Evolutionary conservation across 208 protist species (phyloP).

Genomic region (Polymyxa betae): DNA sequence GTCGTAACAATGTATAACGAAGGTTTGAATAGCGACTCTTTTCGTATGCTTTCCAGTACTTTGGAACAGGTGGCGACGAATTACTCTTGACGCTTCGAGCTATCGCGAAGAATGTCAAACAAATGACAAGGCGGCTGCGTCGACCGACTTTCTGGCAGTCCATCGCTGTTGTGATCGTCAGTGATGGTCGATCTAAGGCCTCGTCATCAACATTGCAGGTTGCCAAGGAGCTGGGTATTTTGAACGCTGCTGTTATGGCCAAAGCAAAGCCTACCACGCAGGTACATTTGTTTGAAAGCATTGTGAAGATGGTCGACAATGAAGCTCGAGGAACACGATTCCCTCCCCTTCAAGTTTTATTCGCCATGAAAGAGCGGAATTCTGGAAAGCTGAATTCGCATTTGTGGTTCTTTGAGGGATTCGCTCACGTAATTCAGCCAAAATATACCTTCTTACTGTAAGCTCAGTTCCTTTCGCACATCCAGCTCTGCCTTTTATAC

Average conservation of each 20-base stretch:
- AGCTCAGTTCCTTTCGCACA: background rate
- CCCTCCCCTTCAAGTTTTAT: background rate
- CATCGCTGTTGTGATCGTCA: background rate
- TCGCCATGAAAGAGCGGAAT: slow-evolving; percentile 45
- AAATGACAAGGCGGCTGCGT: background rate
- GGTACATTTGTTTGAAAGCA: slow-evolving; percentile 45
- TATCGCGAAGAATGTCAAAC: slow-evolving; percentile 39
- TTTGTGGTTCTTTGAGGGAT: slow-evolving; percentile 52
- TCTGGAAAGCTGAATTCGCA: slow-evolving; percentile 30
- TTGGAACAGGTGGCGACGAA: slow-evolving; percentile 23
- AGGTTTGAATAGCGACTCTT: background rate
- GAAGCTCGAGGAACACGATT: slow-evolving; percentile 25
- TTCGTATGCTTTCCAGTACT: too few species aligned
- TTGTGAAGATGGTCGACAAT: background rate
- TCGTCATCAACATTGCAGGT: background rate
- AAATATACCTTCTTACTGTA: slow-evolving; percentile 41
- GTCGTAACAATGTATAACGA: slow-evolving; percentile 50
- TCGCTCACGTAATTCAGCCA: slow-evolving; percentile 35
- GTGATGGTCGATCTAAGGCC: background rate
- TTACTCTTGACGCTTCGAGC: background rate
- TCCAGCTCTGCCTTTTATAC: background rate
- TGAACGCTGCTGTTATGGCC: background rate
- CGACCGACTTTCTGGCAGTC: slow-evolving; percentile 30
- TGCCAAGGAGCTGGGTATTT: slow-evolving; percentile 4
- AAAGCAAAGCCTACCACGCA: background rate